Base-by-base conservation (phyloP, 2,329 filamentous ascomycete genomes). In the Monilinia fructigena region DNA sequence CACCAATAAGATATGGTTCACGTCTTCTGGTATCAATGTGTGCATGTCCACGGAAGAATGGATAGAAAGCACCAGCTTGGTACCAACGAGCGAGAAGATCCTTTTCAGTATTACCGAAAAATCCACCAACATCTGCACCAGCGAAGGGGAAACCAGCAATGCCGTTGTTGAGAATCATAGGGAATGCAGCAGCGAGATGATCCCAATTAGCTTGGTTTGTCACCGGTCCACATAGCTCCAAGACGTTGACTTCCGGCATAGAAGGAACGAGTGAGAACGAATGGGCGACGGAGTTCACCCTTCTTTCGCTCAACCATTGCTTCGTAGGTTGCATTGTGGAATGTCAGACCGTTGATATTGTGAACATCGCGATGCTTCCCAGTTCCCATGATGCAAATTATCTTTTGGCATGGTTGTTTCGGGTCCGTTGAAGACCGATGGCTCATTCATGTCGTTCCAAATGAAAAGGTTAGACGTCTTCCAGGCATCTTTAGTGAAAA, bases 381-480 rank as follows among this genome's bases (percentile, higher is more conserved):
- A 99, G 75, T 90, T 86, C 63, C 86, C 93, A 74, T 90, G 81
- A 77, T 99, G 95, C 40, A 99, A 79, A 76, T 99, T 99, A 81
- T 99, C 95, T 79, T 97, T 97, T 69, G 95, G 95, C 93, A 98
- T 98, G 6, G 94, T 98, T 3, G 93, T 96, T 78, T 99, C 95
- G 0, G 95, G 95, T 0, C 95, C 95, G 77, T 98, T 98, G 82
- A 99, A 99, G 1, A 99, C 95, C 0, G 95, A 98, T 0, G 95
- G 95, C 80, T 99, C 95, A 76, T 97, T 98, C 95, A 99, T 99
- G 77, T 99, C 95, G 77, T 99, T 99, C 95, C 95, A 99, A 74
- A 99, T 87, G 78, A 92, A 97, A 0, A 92, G 89, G 77, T 98
- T 99, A 1, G 92, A 92, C 58, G 93, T 93, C 78, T 92, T 91